Conservation (phyloP, 306 rosid genomes). For the Vigna reflexopilosa region DNA sequence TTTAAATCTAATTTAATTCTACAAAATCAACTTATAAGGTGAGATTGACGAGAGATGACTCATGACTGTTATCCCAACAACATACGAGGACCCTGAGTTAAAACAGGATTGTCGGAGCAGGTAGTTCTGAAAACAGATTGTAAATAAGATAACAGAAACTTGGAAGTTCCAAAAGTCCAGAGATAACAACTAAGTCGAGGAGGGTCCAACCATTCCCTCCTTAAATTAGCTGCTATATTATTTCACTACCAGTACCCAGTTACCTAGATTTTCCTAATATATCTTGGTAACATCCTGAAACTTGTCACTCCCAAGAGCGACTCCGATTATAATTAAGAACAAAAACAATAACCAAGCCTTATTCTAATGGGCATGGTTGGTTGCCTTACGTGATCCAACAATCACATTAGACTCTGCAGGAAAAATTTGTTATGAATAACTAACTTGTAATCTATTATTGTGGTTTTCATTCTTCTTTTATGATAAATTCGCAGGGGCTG, state of each 20-base stretch:
- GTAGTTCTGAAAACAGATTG: too few species aligned
- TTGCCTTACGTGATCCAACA: background rate
- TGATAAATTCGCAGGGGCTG: conserved; percentile 42
- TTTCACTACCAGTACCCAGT: background rate
- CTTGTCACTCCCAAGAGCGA: background rate
- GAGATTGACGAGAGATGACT: too few species aligned
- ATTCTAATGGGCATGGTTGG: background rate
- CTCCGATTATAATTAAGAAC: background rate
- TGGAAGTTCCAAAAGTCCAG: too few species aligned
- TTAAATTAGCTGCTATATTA: background rate
- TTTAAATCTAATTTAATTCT: too few species aligned
- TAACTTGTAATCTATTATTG: background rate
- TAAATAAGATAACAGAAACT: background rate
- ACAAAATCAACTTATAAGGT: too few species aligned
- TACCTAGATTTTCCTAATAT: background rate
- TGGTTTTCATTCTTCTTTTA: conserved; percentile 15
- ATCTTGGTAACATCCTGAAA: background rate
- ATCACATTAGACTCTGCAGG: background rate
- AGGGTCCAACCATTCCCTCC: background rate
- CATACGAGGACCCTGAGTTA: too few species aligned
- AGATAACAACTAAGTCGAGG: background rate
- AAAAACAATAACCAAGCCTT: background rate
- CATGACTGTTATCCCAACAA: too few species aligned
- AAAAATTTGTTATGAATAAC: background rate
- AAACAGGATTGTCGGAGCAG: too few species aligned